Conservation (phyloP, 2,329 filamentous ascomycete genomes). For the Ilyonectria sp. region DNA sequence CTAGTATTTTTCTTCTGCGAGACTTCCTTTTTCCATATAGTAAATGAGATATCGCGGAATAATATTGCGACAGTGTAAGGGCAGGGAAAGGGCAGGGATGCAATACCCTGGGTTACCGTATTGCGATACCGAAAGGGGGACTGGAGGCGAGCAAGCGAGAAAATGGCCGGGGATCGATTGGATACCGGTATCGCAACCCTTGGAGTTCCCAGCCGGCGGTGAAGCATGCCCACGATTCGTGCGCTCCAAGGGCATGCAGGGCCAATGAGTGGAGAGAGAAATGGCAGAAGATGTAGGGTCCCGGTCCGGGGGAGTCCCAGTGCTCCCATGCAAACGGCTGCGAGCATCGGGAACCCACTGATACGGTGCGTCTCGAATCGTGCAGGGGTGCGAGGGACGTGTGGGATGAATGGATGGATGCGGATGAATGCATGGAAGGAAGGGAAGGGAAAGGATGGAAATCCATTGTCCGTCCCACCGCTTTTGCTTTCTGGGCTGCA, state of each 20-base stretch:
- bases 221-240: slow-evolving; percentile 30
- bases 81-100: slow-evolving; percentile 9
- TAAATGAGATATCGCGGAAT: slow-evolving; percentile 13
- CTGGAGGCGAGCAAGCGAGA: slow-evolving; percentile 7
- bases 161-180: slow-evolving; percentile 25
- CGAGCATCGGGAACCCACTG: slow-evolving; percentile 13
- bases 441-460: slow-evolving; percentile 10
- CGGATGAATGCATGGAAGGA: no score
- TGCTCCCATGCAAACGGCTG: slow-evolving; percentile 18
- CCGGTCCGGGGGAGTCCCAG: slow-evolving; percentile 9
- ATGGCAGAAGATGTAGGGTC: slow-evolving; percentile 1
- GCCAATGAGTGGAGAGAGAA: slow-evolving; percentile 17
- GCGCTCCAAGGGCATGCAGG: slow-evolving; percentile 6
- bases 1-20: background rate
- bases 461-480: slow-evolving; percentile 8
- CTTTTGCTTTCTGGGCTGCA: slow-evolving; percentile 9
- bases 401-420: slow-evolving; percentile 16
- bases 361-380: slow-evolving; percentile 22
- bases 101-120: slow-evolving; percentile 9
- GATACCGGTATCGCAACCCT: slow-evolving; percentile 23
- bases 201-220: slow-evolving; percentile 25
- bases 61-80: background rate
- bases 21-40: background rate
- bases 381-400: slow-evolving; percentile 9
- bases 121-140: slow-evolving; percentile 17